A percentile compares a stretch with the other conserved stretches of the same genome.
Evolutionary conservation across 2,329 filamentous ascomycete species (phyloP).

Genomic region (Scolecobasidium constrictum): DNA sequence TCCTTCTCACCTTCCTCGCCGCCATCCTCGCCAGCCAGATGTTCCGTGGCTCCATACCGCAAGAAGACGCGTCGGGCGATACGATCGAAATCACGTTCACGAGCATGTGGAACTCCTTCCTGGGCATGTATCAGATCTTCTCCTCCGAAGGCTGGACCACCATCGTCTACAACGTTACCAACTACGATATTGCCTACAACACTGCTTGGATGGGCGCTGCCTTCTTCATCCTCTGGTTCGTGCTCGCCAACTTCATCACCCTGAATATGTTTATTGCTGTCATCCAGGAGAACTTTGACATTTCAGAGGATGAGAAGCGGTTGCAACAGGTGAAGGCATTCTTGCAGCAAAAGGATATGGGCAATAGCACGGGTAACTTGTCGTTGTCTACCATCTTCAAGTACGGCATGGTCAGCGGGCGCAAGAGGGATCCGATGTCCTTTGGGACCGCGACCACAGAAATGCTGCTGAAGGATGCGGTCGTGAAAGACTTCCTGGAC

Average conservation of each 20-base stretch:
- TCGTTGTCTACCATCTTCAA: conserved; percentile 57
- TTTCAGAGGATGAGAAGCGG: conserved; percentile 96
- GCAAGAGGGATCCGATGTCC: conserved; percentile 72
- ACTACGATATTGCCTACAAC: conserved; percentile 50
- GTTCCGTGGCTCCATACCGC: conserved; percentile 75
- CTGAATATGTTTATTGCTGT: conserved; percentile 99
- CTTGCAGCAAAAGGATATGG: conserved; percentile 79
- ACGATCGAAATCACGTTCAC: conserved; percentile 65
- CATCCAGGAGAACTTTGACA: conserved; percentile 98
- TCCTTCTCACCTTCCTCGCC: conserved; percentile 86
- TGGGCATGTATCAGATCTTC: conserved; percentile 95
- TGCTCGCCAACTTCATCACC: conserved; percentile 87
- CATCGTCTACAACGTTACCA: conserved; percentile 73
- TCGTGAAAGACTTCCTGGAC: conserved; percentile 89
- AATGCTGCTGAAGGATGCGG: conserved; percentile 92
- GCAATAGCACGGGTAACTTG: conserved; percentile 51
- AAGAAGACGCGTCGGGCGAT: conserved; percentile 49
- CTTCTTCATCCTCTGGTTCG: conserved; percentile 93
- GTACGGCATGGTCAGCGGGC: conserved; percentile 47
- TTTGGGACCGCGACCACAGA: conserved; percentile 88
- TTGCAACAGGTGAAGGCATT: conserved; percentile 94
- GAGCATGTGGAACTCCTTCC: conserved; percentile 88
- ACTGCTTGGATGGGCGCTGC: conserved; percentile 90
- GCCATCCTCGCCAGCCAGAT: conserved; percentile 90
- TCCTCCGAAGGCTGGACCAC: conserved; percentile 94